A percentile compares a stretch with the other conserved stretches of the same genome.
These are phyloP conservation scores for Monosporascus cannonballus DNA, from an alignment of 2,329 filamentous ascomycete species.

Conservation along the genomic window DNA sequence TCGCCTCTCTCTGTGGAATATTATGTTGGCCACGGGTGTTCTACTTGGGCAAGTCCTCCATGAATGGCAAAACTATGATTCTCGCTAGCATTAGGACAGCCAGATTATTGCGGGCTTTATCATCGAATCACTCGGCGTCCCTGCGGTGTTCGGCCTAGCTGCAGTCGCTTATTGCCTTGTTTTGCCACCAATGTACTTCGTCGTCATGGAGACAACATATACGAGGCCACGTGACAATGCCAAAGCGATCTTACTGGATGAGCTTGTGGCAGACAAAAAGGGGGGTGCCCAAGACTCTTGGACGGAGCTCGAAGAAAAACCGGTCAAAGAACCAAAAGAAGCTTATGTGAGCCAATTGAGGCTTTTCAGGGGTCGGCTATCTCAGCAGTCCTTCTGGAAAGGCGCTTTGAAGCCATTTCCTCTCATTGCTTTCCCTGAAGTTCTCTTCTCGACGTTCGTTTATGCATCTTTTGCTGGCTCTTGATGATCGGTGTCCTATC, in stretches of 20 bases:
- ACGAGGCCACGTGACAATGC: slow-evolving; percentile 3
- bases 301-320: slow-evolving; percentile 9
- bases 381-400: slow-evolving; percentile 20
- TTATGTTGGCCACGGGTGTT: slow-evolving; percentile 16
- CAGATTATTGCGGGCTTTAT: slow-evolving; percentile 36
- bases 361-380: slow-evolving; percentile 22
- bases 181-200: slow-evolving; percentile 34
- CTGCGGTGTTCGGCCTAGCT: slow-evolving; percentile 30
- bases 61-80: neutral
- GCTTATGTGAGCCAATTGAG: slow-evolving; percentile 14
- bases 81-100: slow-evolving; percentile 13
- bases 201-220: slow-evolving; percentile 38
- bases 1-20: slow-evolving; percentile 16
- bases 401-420: slow-evolving; percentile 21
- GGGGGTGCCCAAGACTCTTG: neutral
- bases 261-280: slow-evolving; percentile 1
- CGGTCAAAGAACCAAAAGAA: slow-evolving; percentile 11
- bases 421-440: slow-evolving; percentile 19
- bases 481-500: slow-evolving; percentile 18
- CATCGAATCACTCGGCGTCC: slow-evolving; percentile 28
- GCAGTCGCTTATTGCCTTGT: slow-evolving; percentile 36
- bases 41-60: slow-evolving; percentile 8
- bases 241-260: slow-evolving; percentile 3
- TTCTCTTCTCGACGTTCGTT: slow-evolving; percentile 19
- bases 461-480: slow-evolving; percentile 19